Conservation (phyloP, 441 rosid genomes). For the Populus hybrid region DNA sequence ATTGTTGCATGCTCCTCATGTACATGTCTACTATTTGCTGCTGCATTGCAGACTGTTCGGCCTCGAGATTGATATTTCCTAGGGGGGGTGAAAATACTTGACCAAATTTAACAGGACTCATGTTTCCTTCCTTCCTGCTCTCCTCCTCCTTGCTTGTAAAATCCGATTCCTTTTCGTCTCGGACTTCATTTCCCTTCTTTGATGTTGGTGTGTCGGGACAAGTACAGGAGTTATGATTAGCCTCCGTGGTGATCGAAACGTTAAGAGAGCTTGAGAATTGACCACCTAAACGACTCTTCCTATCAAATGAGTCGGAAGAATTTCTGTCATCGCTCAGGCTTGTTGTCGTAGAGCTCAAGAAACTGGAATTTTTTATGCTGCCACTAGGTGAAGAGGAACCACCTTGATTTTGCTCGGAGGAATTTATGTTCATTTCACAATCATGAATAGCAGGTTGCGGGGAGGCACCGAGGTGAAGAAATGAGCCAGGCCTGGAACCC, state of each 20-base stretch:
- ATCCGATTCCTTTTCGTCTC: constrained; percentile 23
- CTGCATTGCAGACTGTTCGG: constrained; percentile 81
- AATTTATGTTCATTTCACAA: constrained; percentile 40
- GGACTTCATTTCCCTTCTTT: constrained; percentile 32
- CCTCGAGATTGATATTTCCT: constrained; percentile 44
- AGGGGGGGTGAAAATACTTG: constrained; percentile 41
- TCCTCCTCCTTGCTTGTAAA: constrained; percentile 26
- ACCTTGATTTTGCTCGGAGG: constrained; percentile 34
- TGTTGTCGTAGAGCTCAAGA: constrained; percentile 66
- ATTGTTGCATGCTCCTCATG: constrained; percentile 94
- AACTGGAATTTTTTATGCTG: constrained; percentile 46
- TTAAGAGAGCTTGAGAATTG: constrained; percentile 26
- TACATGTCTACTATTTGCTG: constrained; percentile 90
- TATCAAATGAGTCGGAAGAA: constrained; percentile 54
- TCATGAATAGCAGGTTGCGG: constrained; percentile 35
- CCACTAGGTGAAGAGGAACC: constrained; percentile 38
- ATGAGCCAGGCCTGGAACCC: constrained; percentile 36
- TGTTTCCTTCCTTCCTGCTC: constrained; percentile 19
- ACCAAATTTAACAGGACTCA: constrained; percentile 22
- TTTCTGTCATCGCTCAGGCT: constrained; percentile 71
- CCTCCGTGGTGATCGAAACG: constrained; percentile 24
- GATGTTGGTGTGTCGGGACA: constrained; percentile 65
- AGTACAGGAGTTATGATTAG: constrained; percentile 25
- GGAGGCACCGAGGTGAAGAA: constrained; percentile 68
- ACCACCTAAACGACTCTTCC: constrained; percentile 25